Base-by-base conservation (phyloP, 805 yeast species). In the Ascoidea rubescens region DNA sequence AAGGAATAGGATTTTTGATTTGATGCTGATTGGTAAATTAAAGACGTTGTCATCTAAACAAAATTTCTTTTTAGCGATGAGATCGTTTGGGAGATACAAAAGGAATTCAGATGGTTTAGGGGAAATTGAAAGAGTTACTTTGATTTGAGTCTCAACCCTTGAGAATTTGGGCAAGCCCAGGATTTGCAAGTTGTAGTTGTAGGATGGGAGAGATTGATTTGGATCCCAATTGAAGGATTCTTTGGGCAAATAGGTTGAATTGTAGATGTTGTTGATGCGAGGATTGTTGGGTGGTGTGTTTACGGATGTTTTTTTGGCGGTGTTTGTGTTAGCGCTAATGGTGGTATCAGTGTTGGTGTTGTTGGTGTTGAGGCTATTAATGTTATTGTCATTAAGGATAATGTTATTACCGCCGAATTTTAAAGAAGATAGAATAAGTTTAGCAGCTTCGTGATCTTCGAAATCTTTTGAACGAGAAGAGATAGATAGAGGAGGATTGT, bases 91-190 rank as follows among this genome's bases (percentile, higher is more conserved):
- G 48, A 93, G 68, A 63, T 87, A 93, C 42, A 93, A 67, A 50
- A 87, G 67, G 50, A 75, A 72, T 59, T 87, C 84, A 5, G 78
- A 74, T 0, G 96, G 95, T 0, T 91, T 79, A 1, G 96, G 96
- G 33, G 80, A 74, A 47, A 91, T 69, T 6, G 74, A 64, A 21
- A 91, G 67, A 47, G 75, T 74, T 47, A 95, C 70, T 64, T 88
- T 90, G 63, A 93, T 87, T 68, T 93, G 99, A 14, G 97, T 91
- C 67, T 91, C 99, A 5, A 91, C 99, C 57, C 99, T 78, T 10
- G 96, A 87, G 58, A 80, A 81, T 5, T 77, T 68, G 1, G 97
- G 97, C 48, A 91, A 71, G 50, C 81, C 84, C 5, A 72, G 65
- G 1, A 91, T 69, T 31, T 67, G 64, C 51, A 85, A 57, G 52